Evolutionary conservation across 352 stramenopile genomes (phyloP), one percentile per base, ranked within the genome.

Genomic region (Pilasporangium apinafurcum): DNA sequence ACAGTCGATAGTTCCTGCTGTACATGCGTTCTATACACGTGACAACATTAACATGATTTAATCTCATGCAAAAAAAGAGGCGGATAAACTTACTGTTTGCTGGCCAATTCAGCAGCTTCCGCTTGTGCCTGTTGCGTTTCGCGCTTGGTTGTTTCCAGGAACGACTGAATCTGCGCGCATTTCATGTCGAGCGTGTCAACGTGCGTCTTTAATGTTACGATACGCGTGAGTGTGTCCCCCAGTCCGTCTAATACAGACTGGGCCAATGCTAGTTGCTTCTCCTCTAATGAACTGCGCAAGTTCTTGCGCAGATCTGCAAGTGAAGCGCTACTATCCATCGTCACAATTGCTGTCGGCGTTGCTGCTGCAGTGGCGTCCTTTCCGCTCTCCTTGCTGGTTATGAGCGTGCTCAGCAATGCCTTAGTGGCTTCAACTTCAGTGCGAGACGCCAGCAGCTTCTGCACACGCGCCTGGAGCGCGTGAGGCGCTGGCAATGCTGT

Each of bases 121-220:
- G 59, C 62, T 50, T 85, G 68, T 29, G 82, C 75, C 34, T 87
- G 68, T 48, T 83, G 57, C 21, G 75, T 85, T 50, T 80, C 72
- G 12, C 47, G 59, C 44, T 87, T 82, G 27, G 75, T 87, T 3
- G 58, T 63, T 28, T 80, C 68, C 10, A 87, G 49, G 51, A 78
- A 87, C 18, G 37, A 43, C 50, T 82, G 58, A 17, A 87, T 61
- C 1, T 57, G 47, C 22, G 42, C 44, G 43, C 75, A 87, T 31
- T 78, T 79, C 27, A 21, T 14, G 32, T 80, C 71, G 32, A 85
- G 48, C 24, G 48, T 37, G 35, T 76, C 59, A 8, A 87, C 71
- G 35, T 62, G 52, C 1, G 7, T 21, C 10, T 55, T 59, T 30
- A 87, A 41, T 22, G 31, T 51, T 36, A 49, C 47, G 30, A 84